Evolutionary conservation across 2,329 filamentous ascomycete genomes (phyloP), one percentile per base, ranked within the genome.

Genomic region (Aureobasidium sp.): DNA sequence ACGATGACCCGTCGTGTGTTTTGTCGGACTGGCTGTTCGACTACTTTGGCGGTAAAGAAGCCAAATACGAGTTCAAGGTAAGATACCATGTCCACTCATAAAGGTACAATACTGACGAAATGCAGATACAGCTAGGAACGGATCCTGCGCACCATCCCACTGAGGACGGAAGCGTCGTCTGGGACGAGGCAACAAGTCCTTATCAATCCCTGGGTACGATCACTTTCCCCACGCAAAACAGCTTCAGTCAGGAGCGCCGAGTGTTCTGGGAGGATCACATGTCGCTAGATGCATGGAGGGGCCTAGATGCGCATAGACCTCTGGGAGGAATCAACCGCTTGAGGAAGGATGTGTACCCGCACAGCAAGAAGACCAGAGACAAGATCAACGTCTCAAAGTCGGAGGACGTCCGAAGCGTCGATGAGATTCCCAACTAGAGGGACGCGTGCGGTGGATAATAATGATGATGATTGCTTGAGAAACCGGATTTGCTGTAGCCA

Each of bases 221-320:
- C 1, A 65, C 66, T 17, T 68, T 73, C 22, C 69, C 68, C 1
- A 64, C 67, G 14, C 69, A 73, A 51, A 65, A 72, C 53, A 64
- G 67, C 3, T 66, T 71, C 17, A 64, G 61, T 5, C 65, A 69
- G 1, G 58, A 66, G 45, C 62, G 71, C 6, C 64, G 67, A 37
- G 64, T 66, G 0, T 72, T 68, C 36, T 73, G 70, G 68, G 71
- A 73, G 45, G 69, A 72, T 42, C 63, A 55, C 2, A 68, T 72
- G 70, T 68, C 66, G 56, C 62, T 72, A 25, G 68, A 67, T 63
- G 66, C 66, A 2, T 72, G 70, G 68, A 64, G 66, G 48, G 68
- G 69, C 1, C 56, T 73, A 17, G 65, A 64, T 1, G 70, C 67
- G 17, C 69, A 74, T 55, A 64, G 65, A 22, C 69, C 70, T 12